phyloP scores from a whole-genome alignment of 2,329 filamentous ascomycete genomes.

The Cryphonectria carpinicola region DNA sequence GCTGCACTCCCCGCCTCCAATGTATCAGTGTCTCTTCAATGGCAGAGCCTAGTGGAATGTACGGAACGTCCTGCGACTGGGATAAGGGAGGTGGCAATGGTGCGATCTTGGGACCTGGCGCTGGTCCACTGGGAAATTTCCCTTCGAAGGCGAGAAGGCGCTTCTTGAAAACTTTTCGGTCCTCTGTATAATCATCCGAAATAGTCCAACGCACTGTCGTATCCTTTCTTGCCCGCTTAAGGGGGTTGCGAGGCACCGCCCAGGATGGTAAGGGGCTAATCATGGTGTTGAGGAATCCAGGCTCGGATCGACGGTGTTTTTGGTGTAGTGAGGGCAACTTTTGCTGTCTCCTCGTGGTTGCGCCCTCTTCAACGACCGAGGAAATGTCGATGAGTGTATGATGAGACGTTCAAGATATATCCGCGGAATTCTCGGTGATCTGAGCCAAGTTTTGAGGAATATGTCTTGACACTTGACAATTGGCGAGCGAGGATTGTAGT shows the following conservation, averaged over 20 bases:
- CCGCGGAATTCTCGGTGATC: background rate
- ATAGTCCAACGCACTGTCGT: background rate
- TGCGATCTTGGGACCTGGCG: background rate
- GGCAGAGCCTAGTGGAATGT: background rate
- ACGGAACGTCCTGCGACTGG: background rate
- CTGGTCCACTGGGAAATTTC: background rate
- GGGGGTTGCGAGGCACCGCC: background rate
- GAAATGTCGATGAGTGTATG: too few relatives aligned
- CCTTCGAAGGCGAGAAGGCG: background rate
- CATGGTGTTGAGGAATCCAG: background rate
- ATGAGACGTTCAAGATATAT: too few relatives aligned
- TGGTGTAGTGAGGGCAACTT: too few relatives aligned
- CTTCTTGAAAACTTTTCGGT: background rate
- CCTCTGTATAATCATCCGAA: background rate
- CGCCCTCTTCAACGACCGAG: too few relatives aligned
- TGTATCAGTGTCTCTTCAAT: background rate
- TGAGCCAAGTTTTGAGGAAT: background rate
- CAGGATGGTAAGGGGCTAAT: background rate
- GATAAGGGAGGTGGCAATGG: too few relatives aligned
- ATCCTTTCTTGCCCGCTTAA: background rate
- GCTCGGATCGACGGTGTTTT: background rate
- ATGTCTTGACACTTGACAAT: background rate
- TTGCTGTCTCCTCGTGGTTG: too few relatives aligned
- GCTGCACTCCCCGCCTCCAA: background rate
- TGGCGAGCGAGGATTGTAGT: background rate